Conservation (phyloP, 1,284 basidiomycete genomes). For the Malassezia dermatis region DNA sequence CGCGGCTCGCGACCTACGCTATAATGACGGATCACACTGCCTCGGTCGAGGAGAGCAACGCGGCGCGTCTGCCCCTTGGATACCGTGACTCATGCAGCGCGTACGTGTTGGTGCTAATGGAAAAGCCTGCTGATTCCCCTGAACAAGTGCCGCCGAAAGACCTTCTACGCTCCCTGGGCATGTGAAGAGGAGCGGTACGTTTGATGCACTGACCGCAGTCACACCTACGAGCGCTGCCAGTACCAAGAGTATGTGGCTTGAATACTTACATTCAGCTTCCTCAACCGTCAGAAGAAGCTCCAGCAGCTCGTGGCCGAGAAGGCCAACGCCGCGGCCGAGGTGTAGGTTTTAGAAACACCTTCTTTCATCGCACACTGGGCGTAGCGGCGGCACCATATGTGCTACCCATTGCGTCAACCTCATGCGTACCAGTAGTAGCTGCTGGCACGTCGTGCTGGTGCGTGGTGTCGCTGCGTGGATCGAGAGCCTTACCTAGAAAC, state of each 20-base stretch:
- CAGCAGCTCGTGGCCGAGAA: conserved; percentile 2
- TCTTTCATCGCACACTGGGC: conserved; percentile 12
- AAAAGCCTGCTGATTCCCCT: conserved; percentile 70
- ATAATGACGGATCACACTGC: conserved; percentile 53
- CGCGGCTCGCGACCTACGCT: neutral
- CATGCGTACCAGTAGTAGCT: conserved; percentile 31
- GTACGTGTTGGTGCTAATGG: conserved; percentile 53
- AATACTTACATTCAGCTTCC: conserved; percentile 11
- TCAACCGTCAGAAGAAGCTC: conserved; percentile 14
- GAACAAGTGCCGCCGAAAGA: conserved; percentile 66
- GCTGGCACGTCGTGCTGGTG: conserved; percentile 33
- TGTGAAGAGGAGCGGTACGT: conserved; percentile 63
- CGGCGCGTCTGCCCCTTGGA: conserved; percentile 63
- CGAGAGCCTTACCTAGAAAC: conserved; percentile 36
- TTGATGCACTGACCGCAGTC: conserved; percentile 7
- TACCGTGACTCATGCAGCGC: conserved; percentile 86
- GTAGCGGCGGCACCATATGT: conserved; percentile 20
- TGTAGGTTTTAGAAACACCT: neutral
- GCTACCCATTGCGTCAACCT: conserved; percentile 29
- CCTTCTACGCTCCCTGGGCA: conserved; percentile 67
- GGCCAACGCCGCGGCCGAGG: conserved; percentile 7
- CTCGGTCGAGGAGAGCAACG: conserved; percentile 70
- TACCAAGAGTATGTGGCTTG: conserved; percentile 15
- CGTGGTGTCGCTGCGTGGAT: conserved; percentile 24
- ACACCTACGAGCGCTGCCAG: conserved; percentile 19